Conservation (phyloP, 129 eudicot genomes). For the Dittrichia graveolens region DNA sequence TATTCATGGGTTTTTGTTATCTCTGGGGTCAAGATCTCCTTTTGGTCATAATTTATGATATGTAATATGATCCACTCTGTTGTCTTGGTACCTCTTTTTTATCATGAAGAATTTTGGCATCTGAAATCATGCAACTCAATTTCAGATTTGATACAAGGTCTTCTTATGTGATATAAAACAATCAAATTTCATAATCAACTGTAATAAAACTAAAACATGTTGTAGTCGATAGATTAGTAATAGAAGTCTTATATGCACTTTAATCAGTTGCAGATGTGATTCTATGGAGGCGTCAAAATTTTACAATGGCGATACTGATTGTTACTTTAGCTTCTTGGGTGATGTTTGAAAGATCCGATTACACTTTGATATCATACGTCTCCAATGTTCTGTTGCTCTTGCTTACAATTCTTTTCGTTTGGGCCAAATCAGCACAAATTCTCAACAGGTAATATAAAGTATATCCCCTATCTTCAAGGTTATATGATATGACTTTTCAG, state of each 20-base stretch:
- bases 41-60: conserved; percentile 27
- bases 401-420: conserved; percentile 68
- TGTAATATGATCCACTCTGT: neutral
- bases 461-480: conserved; percentile 7
- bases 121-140: neutral
- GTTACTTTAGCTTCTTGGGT: conserved; percentile 62
- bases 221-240: neutral
- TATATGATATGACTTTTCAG: conserved; percentile 24
- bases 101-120: conserved; percentile 18
- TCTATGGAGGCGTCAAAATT: conserved; percentile 70
- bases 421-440: conserved; percentile 94
- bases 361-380: conserved; percentile 62
- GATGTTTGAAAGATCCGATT: conserved; percentile 83
- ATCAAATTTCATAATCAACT: neutral
- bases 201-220: too few relatives aligned
- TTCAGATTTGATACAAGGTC: neutral
- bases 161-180: neutral
- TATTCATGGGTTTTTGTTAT: conserved; percentile 3
- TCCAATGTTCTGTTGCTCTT: conserved; percentile 84
- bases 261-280: conserved; percentile 87
- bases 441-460: conserved; percentile 58
- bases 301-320: conserved; percentile 53
- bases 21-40: conserved; percentile 6
- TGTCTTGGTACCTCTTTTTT: neutral
- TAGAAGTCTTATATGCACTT: conserved; percentile 19